These are phyloP conservation scores for Apostasia shenzhenica DNA, from an alignment of 106 monocot species.

Conservation along the genomic window DNA sequence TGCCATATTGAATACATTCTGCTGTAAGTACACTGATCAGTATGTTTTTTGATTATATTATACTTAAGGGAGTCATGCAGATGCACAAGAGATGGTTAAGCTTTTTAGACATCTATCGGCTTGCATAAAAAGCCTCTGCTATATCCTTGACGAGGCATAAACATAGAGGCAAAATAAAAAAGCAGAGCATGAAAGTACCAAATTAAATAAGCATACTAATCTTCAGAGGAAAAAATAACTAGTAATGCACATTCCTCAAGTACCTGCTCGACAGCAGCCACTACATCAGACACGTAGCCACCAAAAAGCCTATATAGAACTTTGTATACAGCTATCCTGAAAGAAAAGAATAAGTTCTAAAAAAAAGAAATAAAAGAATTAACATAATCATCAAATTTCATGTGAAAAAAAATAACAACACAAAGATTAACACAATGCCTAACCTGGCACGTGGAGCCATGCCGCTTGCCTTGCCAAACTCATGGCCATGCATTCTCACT, in stretches of 20 bases:
- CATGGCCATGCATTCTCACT: constrained; percentile 77
- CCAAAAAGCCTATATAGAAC: constrained; percentile 96
- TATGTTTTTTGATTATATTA: too few species aligned
- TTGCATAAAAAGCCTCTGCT: too few species aligned
- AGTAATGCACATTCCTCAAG: background rate
- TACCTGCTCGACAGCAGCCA: constrained; percentile 98
- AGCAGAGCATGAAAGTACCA: too few species aligned
- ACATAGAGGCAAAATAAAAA: too few species aligned
- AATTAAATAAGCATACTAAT: too few species aligned
- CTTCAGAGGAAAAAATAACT: background rate
- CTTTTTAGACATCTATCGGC: too few species aligned
- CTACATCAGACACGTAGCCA: constrained; percentile 95
- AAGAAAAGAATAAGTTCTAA: background rate
- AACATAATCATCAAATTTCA: background rate
- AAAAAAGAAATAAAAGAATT: background rate
- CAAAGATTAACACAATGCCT: constrained; percentile 1
- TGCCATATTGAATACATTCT: background rate
- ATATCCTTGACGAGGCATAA: too few species aligned
- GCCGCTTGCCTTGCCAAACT: constrained; percentile 95
- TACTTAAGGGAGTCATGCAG: too few species aligned
- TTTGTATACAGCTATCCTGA: constrained; percentile 95
- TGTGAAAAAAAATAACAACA: background rate
- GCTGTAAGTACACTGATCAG: too few species aligned
- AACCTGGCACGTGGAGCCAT: constrained; percentile 99
- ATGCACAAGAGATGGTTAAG: too few species aligned